phyloP scores from a whole-genome alignment of 2,329 filamentous ascomycete species.

The Zasmidium citrigriseum region DNA sequence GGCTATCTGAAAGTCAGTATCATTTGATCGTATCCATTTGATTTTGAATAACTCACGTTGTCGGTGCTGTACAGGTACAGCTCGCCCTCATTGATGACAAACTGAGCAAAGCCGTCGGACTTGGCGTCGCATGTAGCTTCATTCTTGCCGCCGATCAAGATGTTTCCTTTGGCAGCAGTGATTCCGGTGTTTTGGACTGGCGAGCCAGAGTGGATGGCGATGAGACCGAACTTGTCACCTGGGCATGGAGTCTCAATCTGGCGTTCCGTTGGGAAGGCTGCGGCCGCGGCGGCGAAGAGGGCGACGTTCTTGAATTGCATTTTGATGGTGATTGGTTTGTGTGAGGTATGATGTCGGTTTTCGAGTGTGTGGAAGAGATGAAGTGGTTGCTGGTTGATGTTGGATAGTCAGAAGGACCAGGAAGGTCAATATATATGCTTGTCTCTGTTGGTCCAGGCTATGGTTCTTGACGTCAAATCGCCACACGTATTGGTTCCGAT shows the following conservation, averaged over 20 bases:
- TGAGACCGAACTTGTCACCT: slow-evolving; percentile 18
- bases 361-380: too few species aligned
- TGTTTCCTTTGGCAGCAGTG: slow-evolving; percentile 14
- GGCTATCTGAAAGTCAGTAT: neutral
- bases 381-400: too few species aligned
- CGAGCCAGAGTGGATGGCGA: slow-evolving; percentile 22
- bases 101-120: slow-evolving; percentile 9
- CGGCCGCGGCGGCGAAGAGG: slow-evolving; percentile 6
- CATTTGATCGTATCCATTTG: too few species aligned
- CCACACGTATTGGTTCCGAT: too few species aligned
- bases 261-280: neutral
- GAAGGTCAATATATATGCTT: too few species aligned
- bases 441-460: too few species aligned
- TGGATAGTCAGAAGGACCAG: too few species aligned
- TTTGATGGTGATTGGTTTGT: neutral
- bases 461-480: too few species aligned
- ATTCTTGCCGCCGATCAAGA: slow-evolving; percentile 20
- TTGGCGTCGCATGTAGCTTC: slow-evolving; percentile 13
- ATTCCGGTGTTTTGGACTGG: slow-evolving; percentile 22
- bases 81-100: slow-evolving; percentile 10
- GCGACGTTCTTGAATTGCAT: slow-evolving; percentile 2
- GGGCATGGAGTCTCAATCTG: neutral
- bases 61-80: slow-evolving; percentile 11
- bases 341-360: too few species aligned
- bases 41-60: neutral